These are phyloP conservation scores for Podaxis carcinomalis DNA, from an alignment of 768 basidiomycete genomes.

Conservation along the genomic window DNA sequence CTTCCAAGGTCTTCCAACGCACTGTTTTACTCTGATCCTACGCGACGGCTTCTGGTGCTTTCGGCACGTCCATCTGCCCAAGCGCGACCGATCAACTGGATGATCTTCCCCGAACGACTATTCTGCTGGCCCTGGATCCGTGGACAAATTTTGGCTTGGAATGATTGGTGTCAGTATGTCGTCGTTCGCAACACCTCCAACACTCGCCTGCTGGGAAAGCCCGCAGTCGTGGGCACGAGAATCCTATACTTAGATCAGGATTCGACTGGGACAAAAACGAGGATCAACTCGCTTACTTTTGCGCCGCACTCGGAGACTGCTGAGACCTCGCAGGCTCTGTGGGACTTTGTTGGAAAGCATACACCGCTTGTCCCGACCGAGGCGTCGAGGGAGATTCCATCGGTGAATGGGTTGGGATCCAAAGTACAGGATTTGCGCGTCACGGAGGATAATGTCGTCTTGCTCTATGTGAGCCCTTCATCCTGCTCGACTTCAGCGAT, in stretches of 20 bases:
- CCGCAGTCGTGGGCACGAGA: constrained; percentile 42
- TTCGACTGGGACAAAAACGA: constrained; percentile 19
- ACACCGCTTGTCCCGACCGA: constrained; percentile 39
- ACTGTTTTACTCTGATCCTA: constrained; percentile 55
- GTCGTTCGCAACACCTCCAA: constrained; percentile 38
- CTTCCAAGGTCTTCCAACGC: constrained; percentile 32
- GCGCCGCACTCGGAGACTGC: constrained; percentile 34
- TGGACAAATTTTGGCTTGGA: constrained; percentile 46
- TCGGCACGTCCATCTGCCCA: constrained; percentile 36
- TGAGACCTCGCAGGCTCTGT: constrained; percentile 26
- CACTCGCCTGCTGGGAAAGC: constrained; percentile 26
- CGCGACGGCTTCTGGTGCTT: constrained; percentile 43
- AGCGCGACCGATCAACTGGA: constrained; percentile 37
- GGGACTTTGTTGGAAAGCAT: constrained; percentile 38
- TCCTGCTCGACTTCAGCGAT: background rate
- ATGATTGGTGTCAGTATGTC: constrained; percentile 50
- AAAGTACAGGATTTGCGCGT: constrained; percentile 46
- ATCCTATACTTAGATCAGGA: constrained; percentile 43
- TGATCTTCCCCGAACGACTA: constrained; percentile 52
- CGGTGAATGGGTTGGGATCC: constrained; percentile 38
- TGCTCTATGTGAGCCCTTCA: constrained; percentile 43
- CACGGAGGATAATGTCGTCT: constrained; percentile 58
- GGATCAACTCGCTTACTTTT: constrained; percentile 37
- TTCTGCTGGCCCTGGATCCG: constrained; percentile 37
- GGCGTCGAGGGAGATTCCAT: constrained; percentile 36